These are phyloP conservation scores for Fusarium acutatum DNA, from an alignment of 2,329 filamentous ascomycete genomes.

Conservation along the genomic window DNA sequence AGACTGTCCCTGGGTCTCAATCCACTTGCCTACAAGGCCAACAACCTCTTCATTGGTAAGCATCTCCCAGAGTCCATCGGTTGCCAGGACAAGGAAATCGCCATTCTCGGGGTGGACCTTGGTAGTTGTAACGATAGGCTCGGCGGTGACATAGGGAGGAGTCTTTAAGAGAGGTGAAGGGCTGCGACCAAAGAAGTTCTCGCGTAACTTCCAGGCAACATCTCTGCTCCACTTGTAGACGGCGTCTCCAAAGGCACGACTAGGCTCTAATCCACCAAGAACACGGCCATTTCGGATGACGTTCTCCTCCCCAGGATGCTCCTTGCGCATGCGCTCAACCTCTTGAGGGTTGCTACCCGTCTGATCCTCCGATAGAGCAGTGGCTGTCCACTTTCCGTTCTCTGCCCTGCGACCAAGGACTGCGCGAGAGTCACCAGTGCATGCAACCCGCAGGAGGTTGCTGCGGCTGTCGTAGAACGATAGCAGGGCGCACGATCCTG, in stretches of 20 bases:
- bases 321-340: constrained; percentile 79
- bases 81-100: constrained; percentile 96
- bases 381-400: constrained; percentile 93
- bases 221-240: constrained; percentile 96
- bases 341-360: constrained; percentile 91
- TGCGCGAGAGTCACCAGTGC: constrained; percentile 94
- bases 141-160: constrained; percentile 95
- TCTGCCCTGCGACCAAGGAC: constrained; percentile 82
- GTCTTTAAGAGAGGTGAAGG: constrained; percentile 83
- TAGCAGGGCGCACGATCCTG: constrained; percentile 94
- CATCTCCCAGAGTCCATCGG: constrained; percentile 99
- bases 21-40: constrained; percentile 94
- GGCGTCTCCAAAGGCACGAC: constrained; percentile 93
- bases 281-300: constrained; percentile 91
- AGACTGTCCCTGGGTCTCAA: constrained; percentile 75
- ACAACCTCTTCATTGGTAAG: constrained; percentile 98
- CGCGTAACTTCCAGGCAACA: constrained; percentile 82
- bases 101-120: constrained; percentile 88
- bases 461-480: constrained; percentile 94
- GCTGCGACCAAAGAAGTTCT: constrained; percentile 86
- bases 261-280: constrained; percentile 90
- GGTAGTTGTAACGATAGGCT: constrained; percentile 93
- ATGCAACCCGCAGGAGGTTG: constrained; percentile 90
- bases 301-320: constrained; percentile 88
- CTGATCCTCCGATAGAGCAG: constrained; percentile 89